Base-by-base conservation (phyloP, 441 rosid species). In the Erysimum cheiri region DNA sequence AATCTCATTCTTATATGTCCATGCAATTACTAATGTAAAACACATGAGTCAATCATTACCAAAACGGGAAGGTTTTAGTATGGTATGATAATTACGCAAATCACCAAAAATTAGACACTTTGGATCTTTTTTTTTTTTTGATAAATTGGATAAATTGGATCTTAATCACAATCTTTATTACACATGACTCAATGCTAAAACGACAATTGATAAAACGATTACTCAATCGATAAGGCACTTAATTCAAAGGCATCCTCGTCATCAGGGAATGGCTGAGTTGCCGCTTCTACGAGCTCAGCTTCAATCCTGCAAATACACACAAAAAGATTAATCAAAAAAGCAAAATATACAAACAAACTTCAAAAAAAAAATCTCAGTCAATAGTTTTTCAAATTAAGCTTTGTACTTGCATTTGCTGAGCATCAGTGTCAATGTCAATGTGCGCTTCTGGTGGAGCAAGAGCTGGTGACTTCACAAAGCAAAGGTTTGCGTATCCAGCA, bases 361-460 rank as follows among this genome's bases (percentile, higher is more conserved):
- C 7, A 43, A 43, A 43, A 1, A 17, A 17, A 46, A 19, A 17
- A 46, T 33, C 24, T 22, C 24, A 22, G 2, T 22, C 24, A 22
- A 22, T 22, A 22, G 24, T 22, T 22, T 22, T 33, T 15, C 9
- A 44, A 44, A 8, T 46, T 46, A 7, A 46, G 50, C 5, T 46
- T 46, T 22, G 6, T 28, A 53, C 36, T 53, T 29, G 13, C 58
- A 28, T 53, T 29, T 84, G 85, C 73, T 85, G 90, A 14, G 84
- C 85, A 32, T 75, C 87, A 73, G n/a, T 41, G 10, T 46, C 24
- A 15, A 85, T 1, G 67, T 87, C 88, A 29, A 87, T 78, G 50
- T 78, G 84, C 17, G 85, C 84, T 77, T 87, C 89, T 3, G 92
- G 89, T 13, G 92, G 92, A 70, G 84, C 87, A 55, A 87, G 88